phyloP scores from a whole-genome alignment of 495 filamentous ascomycete genomes.

The Beverwykella pulmonaria region DNA sequence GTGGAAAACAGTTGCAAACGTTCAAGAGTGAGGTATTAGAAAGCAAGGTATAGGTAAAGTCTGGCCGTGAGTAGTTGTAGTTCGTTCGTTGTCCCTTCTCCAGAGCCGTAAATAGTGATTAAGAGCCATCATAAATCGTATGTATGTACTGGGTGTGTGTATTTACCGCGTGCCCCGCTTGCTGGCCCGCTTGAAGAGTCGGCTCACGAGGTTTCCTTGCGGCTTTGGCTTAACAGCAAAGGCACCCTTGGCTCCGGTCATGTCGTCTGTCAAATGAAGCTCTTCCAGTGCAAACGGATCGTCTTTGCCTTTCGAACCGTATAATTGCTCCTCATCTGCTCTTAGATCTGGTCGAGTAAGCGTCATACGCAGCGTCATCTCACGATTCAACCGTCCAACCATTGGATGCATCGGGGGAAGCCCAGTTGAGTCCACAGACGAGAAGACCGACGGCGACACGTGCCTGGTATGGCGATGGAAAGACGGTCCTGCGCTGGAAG shows the following conservation, averaged over 20 bases:
- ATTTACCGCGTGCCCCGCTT: conserved; percentile 15
- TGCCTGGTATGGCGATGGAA: conserved; percentile 33
- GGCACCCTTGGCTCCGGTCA: conserved; percentile 43
- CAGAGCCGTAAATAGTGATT: background rate
- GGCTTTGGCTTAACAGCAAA: conserved; percentile 46
- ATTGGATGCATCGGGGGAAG: conserved; percentile 26
- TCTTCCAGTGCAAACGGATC: conserved; percentile 59
- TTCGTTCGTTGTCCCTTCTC: background rate
- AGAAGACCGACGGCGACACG: conserved; percentile 46
- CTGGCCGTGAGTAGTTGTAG: background rate
- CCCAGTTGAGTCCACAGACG: conserved; percentile 44
- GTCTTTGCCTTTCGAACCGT: conserved; percentile 55
- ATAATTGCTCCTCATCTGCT: conserved; percentile 64
- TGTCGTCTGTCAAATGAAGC: conserved; percentile 52
- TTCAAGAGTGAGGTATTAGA: conserved; percentile 10
- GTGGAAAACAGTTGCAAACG: background rate
- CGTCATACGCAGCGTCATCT: conserved; percentile 96
- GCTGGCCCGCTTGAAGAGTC: conserved; percentile 35
- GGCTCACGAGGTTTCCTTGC: conserved; percentile 29
- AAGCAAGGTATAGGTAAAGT: conserved; percentile 3
- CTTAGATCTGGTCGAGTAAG: conserved; percentile 86
- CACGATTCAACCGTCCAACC: conserved; percentile 57
- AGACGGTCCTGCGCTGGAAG: conserved; percentile 26
- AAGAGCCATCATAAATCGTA: background rate
- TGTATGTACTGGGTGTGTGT: background rate